Evolutionary conservation across 2,329 filamentous ascomycete species (phyloP), one percentile per base, ranked within the genome.

Genomic region (Didymella glomerata): DNA sequence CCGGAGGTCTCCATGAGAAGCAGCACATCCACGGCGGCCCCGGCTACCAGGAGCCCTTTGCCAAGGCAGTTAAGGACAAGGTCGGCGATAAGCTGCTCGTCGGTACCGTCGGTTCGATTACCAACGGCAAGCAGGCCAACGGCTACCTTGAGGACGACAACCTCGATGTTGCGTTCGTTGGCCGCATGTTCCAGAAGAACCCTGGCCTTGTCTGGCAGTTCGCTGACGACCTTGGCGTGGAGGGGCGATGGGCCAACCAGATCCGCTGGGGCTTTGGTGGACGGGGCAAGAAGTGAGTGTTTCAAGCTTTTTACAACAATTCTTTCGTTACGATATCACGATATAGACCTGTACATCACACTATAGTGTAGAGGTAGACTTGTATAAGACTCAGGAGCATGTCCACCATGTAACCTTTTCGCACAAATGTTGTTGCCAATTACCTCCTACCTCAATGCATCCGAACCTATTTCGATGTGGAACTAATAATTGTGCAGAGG

Each of bases 151-250:
- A 73, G 49, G 59, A 73, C 9, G 71, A 74, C 24, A 68, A 70
- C 44, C 68, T 88, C 58, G 93, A 97, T 72, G 76, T 93, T n/a
- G 87, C 89, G 0, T 82, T 94, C 18, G 83, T 90, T 1, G 93
- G 86, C 0, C 83, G 92, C 55, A 89, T 90, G 70, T 95, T 95
- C 77, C 83, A 96, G 78, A 87, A 92, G 74, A 92, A 96, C 71
- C 90, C 93, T 0, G 88, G 91, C 57, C 87, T 93, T 72, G 89
- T 92, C 9, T 86, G 92, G 77, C 83, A 85, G 32, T 88, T 86
- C 62, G 93, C 91, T 0, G 84, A 90, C 61, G 85, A 92, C 64
- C 80, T 96, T 30, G 87, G 86, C 10, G 87, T 93, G 3, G 80
- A 86, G 57, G 86, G 93, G 5, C 81, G 88, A 67, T 89, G 89